Evolutionary conservation across 2,329 filamentous ascomycete species (phyloP).

Genomic region (Cytospora piceae): DNA sequence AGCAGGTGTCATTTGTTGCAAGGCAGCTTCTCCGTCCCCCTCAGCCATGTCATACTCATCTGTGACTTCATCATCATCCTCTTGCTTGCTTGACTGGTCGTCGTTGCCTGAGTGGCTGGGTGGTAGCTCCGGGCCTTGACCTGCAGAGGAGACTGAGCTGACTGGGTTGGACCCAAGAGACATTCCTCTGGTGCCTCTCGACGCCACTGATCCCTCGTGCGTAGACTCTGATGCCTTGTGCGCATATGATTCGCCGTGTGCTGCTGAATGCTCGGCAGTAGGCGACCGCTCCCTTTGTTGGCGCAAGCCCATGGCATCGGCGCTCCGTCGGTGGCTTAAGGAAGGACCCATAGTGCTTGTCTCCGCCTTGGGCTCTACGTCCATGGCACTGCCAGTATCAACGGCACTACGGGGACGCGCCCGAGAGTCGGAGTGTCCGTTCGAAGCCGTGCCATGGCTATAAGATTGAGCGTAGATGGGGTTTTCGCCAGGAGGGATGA

Average conservation of each 20-base stretch:
- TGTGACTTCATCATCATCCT: conserved; percentile 55
- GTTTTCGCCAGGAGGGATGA: conserved; percentile 50
- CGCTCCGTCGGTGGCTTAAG: conserved; percentile 41
- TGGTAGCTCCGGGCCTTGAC: conserved; percentile 41
- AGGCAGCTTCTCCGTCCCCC: conserved; percentile 47
- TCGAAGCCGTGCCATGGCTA: conserved; percentile 44
- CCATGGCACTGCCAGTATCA: conserved; percentile 52
- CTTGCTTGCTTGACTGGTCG: conserved; percentile 46
- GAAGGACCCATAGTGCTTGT: conserved; percentile 38
- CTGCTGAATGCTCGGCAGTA: conserved; percentile 42
- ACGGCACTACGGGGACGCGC: conserved; percentile 45
- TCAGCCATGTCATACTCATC: conserved; percentile 64
- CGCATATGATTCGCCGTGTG: conserved; percentile 40
- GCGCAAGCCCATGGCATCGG: conserved; percentile 48
- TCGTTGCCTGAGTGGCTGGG: conserved; percentile 43
- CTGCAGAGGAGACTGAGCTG: conserved; percentile 44
- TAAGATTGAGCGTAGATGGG: conserved; percentile 51
- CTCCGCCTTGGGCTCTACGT: conserved; percentile 67
- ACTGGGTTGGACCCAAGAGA: conserved; percentile 47
- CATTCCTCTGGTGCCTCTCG: conserved; percentile 45
- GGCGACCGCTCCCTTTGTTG: conserved; percentile 47
- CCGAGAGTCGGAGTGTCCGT: conserved; percentile 43
- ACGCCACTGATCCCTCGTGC: conserved; percentile 46
- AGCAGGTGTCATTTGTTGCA: conserved; percentile 56
- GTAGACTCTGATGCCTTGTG: conserved; percentile 43